Percentiles rank a stretch among this genome's conserved stretches.
These are phyloP conservation scores for Puya raimondii DNA, from an alignment of 176 grass and related monocot species.

Conservation along the genomic window DNA sequence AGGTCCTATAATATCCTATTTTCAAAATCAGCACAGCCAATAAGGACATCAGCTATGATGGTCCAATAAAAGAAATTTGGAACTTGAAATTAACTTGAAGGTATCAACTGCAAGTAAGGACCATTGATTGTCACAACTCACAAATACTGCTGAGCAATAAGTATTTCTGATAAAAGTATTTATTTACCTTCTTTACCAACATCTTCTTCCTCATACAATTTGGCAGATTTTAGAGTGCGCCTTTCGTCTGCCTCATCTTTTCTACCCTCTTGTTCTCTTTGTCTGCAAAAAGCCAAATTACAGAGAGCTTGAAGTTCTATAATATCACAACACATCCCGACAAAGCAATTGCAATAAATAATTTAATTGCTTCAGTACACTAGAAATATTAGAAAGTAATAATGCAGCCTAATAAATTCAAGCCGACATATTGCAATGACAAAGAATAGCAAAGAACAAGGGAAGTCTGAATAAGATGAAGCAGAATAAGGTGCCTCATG, in stretches of 20 bases:
- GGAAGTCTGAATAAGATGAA: too few species aligned
- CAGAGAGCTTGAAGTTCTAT: background rate
- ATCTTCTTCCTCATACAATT: conserved; percentile 24
- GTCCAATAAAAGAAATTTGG: too few species aligned
- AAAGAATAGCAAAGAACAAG: too few species aligned
- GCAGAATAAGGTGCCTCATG: too few species aligned
- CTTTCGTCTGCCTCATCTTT: conserved; percentile 22
- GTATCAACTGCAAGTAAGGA: background rate
- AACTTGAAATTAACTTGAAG: too few species aligned
- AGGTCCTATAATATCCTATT: background rate
- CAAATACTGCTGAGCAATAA: background rate
- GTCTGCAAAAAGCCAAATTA: conserved; percentile 9
- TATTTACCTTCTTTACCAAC: background rate
- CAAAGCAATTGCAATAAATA: background rate
- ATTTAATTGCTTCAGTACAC: too few species aligned
- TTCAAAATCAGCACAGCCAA: background rate
- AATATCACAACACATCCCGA: conserved; percentile 1
- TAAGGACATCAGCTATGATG: too few species aligned
- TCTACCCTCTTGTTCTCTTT: conserved; percentile 28
- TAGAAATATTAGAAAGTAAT: background rate
- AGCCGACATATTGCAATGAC: too few species aligned
- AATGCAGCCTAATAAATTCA: too few species aligned
- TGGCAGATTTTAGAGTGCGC: conserved; percentile 7
- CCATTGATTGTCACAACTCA: background rate
- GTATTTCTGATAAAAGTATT: conserved; percentile 2